Base-by-base conservation (phyloP, 345 rosid species). In the Toxicodendron radicans region DNA sequence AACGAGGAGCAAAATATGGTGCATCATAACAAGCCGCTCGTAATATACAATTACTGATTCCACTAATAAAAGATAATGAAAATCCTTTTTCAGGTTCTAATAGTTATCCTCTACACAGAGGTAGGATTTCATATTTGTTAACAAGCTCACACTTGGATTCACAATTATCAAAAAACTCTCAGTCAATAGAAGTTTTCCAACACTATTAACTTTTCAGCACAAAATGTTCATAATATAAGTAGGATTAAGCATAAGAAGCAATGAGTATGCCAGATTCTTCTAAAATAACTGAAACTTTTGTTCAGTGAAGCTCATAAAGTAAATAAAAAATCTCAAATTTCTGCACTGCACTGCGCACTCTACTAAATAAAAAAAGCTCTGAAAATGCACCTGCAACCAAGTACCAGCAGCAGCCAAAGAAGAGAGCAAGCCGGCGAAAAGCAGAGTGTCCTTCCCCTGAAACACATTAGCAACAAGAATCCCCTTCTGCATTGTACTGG, bases 401-500 rank as follows among this genome's bases (percentile, higher is more conserved):
- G 98, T 89, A 63, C 98, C 97, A 78, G 98, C 98, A 24, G 98
- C 96, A 71, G 93, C 98, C 24, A 95, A 75, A 59, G 93, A 91
- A 82, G 96, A 91, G 45, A 95, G 87, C 70, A 95, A 82, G 9
- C 99, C 97, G 64, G 96, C 85, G 27, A 95, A 90, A 58, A 93
- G 97, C 80, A 95, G 84, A 70, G 79, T 86, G 72, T 91, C 88
- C 81, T 86, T 92, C 76, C 99, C 99, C 60, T 90, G 92, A 84
- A 95, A 95, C 75, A 92, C 93, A 81, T 85, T 85, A 66, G 97
- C 86, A 76, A 90, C 91, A 20, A 95, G 81, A 81, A 95, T 95
- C 33, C 99, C 98, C 71, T 91, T 95, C 94, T 95, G 99, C 98
- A 95, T 95, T 73, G 99, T 93, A 83, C 89, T 88, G 0, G 95